Evolutionary conservation across 768 basidiomycete species (phyloP).

Genomic region (Suillus luteus): DNA sequence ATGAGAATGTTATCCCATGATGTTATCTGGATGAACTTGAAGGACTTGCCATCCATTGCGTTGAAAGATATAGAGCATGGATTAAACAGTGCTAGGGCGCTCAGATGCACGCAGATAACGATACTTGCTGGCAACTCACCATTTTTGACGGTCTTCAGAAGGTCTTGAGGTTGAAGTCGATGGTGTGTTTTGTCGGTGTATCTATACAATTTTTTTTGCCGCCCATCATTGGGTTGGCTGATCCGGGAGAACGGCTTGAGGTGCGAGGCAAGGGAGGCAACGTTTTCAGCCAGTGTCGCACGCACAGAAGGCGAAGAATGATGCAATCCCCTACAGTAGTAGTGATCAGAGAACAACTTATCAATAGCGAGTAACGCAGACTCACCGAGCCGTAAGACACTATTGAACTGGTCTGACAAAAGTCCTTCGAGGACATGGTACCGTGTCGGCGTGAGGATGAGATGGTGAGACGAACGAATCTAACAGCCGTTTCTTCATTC

Average conservation of each 20-base stretch:
- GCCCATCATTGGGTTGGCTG: too few relatives aligned
- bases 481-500: too few relatives aligned
- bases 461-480: slow-evolving; percentile 42
- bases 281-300: slow-evolving; percentile 31
- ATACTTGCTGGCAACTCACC: slow-evolving; percentile 45
- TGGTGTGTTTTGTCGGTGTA: too few relatives aligned
- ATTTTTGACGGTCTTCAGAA: slow-evolving; percentile 51
- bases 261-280: slow-evolving; percentile 22
- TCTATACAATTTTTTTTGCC: too few relatives aligned
- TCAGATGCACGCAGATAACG: slow-evolving; percentile 34
- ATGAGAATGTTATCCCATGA: not conserved
- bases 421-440: slow-evolving; percentile 43
- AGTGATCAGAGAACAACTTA: not conserved
- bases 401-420: slow-evolving; percentile 39
- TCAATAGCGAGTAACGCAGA: not conserved
- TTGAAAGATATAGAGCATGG: slow-evolving; percentile 29
- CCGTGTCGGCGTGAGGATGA: slow-evolving; percentile 42
- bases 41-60: slow-evolving; percentile 57
- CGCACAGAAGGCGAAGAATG: slow-evolving; percentile 35
- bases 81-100: slow-evolving; percentile 41
- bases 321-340: slow-evolving; percentile 40
- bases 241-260: slow-evolving; percentile 30
- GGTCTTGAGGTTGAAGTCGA: slow-evolving; percentile 23
- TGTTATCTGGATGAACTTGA: slow-evolving; percentile 41
- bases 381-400: slow-evolving; percentile 31